Conservation (phyloP, 805 yeast genomes). For the Starmerella floris region DNA sequence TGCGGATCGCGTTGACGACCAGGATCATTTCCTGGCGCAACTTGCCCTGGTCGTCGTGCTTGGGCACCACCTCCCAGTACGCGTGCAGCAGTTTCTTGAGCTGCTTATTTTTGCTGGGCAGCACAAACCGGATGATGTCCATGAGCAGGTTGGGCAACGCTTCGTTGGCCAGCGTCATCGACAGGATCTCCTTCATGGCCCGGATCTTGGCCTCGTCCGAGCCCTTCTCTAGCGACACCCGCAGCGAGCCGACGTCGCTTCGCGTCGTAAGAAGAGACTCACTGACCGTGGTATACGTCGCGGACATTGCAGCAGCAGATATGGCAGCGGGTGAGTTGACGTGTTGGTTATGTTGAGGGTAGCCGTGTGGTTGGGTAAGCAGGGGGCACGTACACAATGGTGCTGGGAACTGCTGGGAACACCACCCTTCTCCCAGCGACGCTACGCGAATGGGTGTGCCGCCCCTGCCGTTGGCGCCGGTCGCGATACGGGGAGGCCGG, state of each 20-base stretch:
- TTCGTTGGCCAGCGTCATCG: constrained; percentile 82
- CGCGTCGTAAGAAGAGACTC: constrained; percentile 8
- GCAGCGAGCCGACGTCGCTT: constrained; percentile 49
- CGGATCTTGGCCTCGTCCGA: constrained; percentile 75
- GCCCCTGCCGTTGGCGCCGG: no score
- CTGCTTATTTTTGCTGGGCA: constrained; percentile 88
- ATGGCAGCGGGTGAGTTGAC: background rate
- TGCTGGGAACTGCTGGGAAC: no score
- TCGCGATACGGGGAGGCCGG: no score
- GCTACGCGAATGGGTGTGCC: no score
- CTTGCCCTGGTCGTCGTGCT: constrained; percentile 73
- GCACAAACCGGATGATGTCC: constrained; percentile 93
- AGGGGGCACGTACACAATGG: no score
- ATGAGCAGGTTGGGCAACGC: constrained; percentile 83
- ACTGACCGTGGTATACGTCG: constrained; percentile 17
- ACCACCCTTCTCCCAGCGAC: no score
- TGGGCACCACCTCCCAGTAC: constrained; percentile 97
- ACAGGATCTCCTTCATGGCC: constrained; percentile 78
- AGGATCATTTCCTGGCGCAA: constrained; percentile 97
- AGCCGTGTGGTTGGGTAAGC: no score
- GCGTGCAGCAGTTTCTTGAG: constrained; percentile 84
- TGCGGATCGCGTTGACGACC: constrained; percentile 94
- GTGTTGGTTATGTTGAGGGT: background rate
- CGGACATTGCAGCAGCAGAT: constrained; percentile 11
- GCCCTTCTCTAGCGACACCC: constrained; percentile 70